These are phyloP conservation scores for Rhodotorula glutinis DNA, from an alignment of 1,284 basidiomycete species.

Conservation along the genomic window DNA sequence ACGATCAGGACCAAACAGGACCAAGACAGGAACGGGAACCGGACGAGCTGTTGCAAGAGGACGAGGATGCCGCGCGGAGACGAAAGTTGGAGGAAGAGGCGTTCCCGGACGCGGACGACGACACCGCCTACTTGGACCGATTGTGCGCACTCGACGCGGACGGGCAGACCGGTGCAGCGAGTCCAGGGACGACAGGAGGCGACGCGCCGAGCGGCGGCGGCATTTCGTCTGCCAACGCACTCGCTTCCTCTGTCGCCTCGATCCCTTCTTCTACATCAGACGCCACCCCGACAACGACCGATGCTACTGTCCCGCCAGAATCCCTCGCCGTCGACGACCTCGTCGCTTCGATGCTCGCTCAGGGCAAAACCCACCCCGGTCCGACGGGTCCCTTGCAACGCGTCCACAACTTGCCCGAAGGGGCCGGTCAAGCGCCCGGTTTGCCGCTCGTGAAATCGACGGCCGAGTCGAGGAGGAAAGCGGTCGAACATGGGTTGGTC, in stretches of 20 bases:
- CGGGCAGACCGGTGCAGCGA: too few species aligned
- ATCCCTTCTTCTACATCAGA: neutral
- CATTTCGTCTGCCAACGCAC: too few species aligned
- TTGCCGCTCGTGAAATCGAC: neutral
- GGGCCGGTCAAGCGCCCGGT: slow-evolving; percentile 9
- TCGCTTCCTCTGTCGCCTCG: too few species aligned
- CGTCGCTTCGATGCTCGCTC: slow-evolving; percentile 1
- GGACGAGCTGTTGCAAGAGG: neutral
- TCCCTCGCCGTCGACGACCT: neutral
- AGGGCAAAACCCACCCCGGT: slow-evolving; percentile 6
- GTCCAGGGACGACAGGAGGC: too few species aligned
- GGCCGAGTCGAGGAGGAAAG: neutral
- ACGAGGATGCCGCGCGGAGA: neutral
- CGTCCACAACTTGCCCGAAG: slow-evolving; percentile 5
- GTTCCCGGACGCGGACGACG: slow-evolving; percentile 10
- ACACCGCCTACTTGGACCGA: slow-evolving; percentile 5
- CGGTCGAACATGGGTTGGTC: slow-evolving; percentile 5
- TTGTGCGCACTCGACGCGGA: neutral
- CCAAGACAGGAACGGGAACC: neutral
- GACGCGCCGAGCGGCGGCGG: too few species aligned
- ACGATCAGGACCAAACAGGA: too few species aligned
- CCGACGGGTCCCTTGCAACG: neutral
- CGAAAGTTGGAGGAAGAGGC: neutral
- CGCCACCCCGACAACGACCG: neutral
- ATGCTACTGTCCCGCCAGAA: neutral